Evolutionary conservation across 768 basidiomycete genomes (phyloP).

Genomic region (Sistotremastrum niveocremeum): DNA sequence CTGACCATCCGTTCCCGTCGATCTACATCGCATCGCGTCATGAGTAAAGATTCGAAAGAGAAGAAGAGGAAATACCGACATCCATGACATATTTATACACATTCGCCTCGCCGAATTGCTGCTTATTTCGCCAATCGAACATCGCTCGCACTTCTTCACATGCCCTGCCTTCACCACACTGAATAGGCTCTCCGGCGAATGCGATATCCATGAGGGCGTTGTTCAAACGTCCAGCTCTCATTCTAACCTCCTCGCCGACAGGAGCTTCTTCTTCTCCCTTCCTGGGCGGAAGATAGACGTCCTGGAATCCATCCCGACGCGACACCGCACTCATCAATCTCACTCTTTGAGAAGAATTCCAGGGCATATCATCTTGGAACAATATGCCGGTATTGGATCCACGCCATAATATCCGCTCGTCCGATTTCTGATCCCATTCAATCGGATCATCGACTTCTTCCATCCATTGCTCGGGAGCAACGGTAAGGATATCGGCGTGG

Average conservation of each 20-base stretch:
- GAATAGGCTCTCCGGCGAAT: constrained; percentile 31
- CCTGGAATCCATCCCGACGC: constrained; percentile 23
- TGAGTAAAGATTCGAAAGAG: not conserved
- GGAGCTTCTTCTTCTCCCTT: constrained; percentile 10
- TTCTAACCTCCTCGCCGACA: constrained; percentile 22
- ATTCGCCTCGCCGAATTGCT: constrained; percentile 35
- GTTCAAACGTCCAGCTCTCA: constrained; percentile 27
- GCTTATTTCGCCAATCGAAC: constrained; percentile 36
- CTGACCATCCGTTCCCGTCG: constrained; percentile 57
- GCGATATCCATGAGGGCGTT: constrained; percentile 49
- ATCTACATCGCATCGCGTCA: constrained; percentile 27
- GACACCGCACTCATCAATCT: constrained; percentile 33
- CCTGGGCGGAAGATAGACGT: constrained; percentile 23
- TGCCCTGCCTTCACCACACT: constrained; percentile 24
- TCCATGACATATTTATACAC: constrained; percentile 50
- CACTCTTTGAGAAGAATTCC: constrained; percentile 38
- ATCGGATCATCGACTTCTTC: constrained; percentile 37
- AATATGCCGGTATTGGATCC: constrained; percentile 60
- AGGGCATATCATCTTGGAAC: constrained; percentile 25
- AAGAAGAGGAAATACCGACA: constrained; percentile 20
- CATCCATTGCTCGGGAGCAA: constrained; percentile 34
- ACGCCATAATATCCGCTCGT: constrained; percentile 57
- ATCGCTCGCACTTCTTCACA: constrained; percentile 31
- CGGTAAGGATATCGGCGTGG: constrained; percentile 43
- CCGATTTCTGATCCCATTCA: constrained; percentile 47